Evolutionary conservation across 352 stramenopile species (phyloP).

Genomic region (Phytophthora pistaciae): DNA sequence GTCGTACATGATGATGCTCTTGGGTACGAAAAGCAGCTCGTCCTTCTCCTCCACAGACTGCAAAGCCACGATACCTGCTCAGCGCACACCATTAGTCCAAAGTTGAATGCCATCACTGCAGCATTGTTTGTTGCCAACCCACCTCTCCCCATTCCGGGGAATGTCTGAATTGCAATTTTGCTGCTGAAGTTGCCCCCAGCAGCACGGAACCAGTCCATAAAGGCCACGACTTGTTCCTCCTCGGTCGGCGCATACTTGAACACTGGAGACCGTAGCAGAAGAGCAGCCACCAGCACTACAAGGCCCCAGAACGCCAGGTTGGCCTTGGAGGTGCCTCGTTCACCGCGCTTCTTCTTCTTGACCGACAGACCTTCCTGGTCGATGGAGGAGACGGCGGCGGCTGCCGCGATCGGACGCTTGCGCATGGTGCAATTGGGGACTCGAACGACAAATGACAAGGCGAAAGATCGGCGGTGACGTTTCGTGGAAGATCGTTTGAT

Average conservation of each 20-base stretch:
- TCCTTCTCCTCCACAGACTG: conserved; percentile 40
- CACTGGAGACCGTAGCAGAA: conserved; percentile 8
- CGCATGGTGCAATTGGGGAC: conserved; percentile 14
- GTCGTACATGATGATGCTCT: conserved; percentile 53
- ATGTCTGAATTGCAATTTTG: conserved; percentile 37
- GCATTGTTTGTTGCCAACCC: not conserved
- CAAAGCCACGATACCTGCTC: conserved; percentile 39
- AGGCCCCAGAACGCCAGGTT: conserved; percentile 13
- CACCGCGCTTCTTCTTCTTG: conserved; percentile 15
- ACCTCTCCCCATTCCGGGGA: conserved; percentile 52
- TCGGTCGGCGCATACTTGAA: conserved; percentile 9
- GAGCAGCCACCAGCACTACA: conserved; percentile 14
- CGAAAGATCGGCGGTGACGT: conserved; percentile 19
- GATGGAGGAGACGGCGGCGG: conserved; percentile 5
- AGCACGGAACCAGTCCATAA: conserved; percentile 56
- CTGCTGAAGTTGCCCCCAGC: conserved; percentile 35
- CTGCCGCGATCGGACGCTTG: not conserved
- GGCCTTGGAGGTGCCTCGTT: conserved; percentile 1
- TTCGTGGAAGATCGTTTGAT: conserved; percentile 21
- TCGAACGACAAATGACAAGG: not conserved
- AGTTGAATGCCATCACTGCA: not conserved
- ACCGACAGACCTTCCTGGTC: not conserved
- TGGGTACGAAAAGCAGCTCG: conserved; percentile 53
- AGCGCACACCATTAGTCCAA: not conserved
- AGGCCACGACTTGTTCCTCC: conserved; percentile 24